A percentile compares a stretch with the other conserved stretches of the same genome.
Conservation (phyloP, 139 green algal species). For the Desmodesmus armatus region DNA sequence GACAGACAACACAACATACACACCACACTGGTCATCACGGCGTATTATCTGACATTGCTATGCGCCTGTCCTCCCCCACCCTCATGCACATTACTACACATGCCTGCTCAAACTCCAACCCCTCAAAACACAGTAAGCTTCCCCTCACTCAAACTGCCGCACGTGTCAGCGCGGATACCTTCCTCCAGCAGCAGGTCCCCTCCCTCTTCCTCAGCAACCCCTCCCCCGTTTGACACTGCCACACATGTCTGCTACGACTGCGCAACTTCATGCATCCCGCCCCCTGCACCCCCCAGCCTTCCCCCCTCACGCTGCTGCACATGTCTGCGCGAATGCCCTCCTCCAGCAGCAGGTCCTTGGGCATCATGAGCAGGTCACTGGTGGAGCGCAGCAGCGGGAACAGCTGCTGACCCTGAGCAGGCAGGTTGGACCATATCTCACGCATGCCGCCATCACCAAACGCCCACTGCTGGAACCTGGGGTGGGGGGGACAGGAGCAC, state of each 20-base stretch:
- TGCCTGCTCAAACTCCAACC: too few species aligned
- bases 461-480: slow-evolving; percentile 60
- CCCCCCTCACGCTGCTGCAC: slow-evolving; percentile 31
- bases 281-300: background rate
- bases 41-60: too few species aligned
- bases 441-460: slow-evolving; percentile 42
- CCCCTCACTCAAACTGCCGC: slow-evolving; percentile 26
- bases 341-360: slow-evolving; percentile 76
- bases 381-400: slow-evolving; percentile 81
- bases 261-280: background rate
- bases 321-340: slow-evolving; percentile 37
- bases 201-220: too few species aligned
- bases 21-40: too few species aligned
- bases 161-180: slow-evolving; percentile 37
- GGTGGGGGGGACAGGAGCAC: too few species aligned
- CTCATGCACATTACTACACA: too few species aligned
- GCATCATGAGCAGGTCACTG: slow-evolving; percentile 91
- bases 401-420: slow-evolving; percentile 49
- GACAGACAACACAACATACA: background rate
- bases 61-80: too few species aligned
- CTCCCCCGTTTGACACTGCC: too few species aligned
- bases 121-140: background rate
- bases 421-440: slow-evolving; percentile 39
- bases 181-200: slow-evolving; percentile 64
- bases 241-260: too few species aligned